These are phyloP conservation scores for Leccinum colubrinum DNA, from an alignment of 1,284 basidiomycete species.

Conservation along the genomic window DNA sequence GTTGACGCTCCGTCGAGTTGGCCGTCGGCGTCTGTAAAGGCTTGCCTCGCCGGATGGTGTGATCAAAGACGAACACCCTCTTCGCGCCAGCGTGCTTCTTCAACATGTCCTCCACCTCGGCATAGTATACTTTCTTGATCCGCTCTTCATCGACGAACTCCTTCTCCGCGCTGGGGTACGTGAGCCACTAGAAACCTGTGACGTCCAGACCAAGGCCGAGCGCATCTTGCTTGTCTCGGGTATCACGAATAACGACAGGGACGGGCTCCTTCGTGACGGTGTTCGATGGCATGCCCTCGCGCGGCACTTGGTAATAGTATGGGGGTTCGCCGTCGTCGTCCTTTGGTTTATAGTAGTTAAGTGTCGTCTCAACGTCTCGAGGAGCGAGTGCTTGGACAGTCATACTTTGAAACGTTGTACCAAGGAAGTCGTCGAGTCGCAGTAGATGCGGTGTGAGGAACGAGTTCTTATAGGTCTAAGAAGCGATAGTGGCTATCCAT, in stretches of 20 bases:
- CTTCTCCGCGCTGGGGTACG: constrained; percentile 35
- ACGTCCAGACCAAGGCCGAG: not conserved
- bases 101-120: constrained; percentile 39
- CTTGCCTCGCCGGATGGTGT: constrained; percentile 37
- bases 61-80: constrained; percentile 41
- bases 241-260: not conserved
- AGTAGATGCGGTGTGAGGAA: too few species aligned
- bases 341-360: too few species aligned
- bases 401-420: too few species aligned
- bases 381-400: too few species aligned
- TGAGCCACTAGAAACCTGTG: not conserved
- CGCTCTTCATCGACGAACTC: constrained; percentile 38
- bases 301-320: not conserved
- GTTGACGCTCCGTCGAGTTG: constrained; percentile 12
- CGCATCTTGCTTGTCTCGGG: not conserved
- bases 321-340: too few species aligned
- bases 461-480: too few species aligned
- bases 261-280: not conserved
- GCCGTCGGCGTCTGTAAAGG: not conserved
- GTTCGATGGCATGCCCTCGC: not conserved
- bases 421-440: too few species aligned
- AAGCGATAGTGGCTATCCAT: too few species aligned
- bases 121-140: constrained; percentile 25
- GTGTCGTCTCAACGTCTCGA: too few species aligned
- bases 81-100: constrained; percentile 39